Evolutionary conservation across 345 rosid species (phyloP).

Genomic region (Viola odorata): DNA sequence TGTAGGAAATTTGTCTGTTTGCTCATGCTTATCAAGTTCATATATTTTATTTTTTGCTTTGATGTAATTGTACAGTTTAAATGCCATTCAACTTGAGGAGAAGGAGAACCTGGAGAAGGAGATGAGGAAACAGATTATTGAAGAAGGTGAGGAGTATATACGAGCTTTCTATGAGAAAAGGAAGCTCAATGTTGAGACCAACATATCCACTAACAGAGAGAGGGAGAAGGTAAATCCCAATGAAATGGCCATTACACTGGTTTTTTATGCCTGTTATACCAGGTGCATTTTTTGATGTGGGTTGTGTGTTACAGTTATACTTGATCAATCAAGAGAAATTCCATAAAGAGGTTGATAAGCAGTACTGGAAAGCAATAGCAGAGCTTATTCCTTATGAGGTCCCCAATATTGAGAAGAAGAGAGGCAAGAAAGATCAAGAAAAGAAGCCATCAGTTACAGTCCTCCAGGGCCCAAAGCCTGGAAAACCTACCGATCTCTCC

Average conservation of each 20-base stretch:
- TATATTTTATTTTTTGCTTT: neutral
- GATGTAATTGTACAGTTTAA: conserved; percentile 13
- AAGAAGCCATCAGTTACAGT: conserved; percentile 28
- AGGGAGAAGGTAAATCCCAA: conserved; percentile 20
- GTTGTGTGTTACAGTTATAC: conserved; percentile 16
- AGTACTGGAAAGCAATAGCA: conserved; percentile 33
- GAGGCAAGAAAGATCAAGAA: conserved; percentile 35
- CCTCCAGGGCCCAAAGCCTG: conserved; percentile 32
- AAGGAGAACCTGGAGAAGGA: conserved; percentile 33
- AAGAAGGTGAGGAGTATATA: conserved; percentile 25
- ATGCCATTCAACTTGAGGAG: conserved; percentile 30
- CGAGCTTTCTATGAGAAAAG: conserved; percentile 30
- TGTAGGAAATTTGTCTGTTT: neutral
- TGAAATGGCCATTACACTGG: neutral
- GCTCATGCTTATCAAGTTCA: too few relatives aligned
- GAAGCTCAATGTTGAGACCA: conserved; percentile 27
- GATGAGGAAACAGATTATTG: conserved; percentile 28
- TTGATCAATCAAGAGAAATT: conserved; percentile 29
- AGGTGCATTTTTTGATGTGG: neutral
- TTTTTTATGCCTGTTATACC: neutral
- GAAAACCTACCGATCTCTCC: conserved; percentile 32
- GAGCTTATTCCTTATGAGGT: conserved; percentile 29
- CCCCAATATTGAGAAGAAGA: conserved; percentile 30
- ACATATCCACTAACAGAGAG: conserved; percentile 24
- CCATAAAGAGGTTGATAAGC: conserved; percentile 31